Conservation (phyloP, 225 moss, liverwort and hornwort species). For the Ulota crispa region DNA sequence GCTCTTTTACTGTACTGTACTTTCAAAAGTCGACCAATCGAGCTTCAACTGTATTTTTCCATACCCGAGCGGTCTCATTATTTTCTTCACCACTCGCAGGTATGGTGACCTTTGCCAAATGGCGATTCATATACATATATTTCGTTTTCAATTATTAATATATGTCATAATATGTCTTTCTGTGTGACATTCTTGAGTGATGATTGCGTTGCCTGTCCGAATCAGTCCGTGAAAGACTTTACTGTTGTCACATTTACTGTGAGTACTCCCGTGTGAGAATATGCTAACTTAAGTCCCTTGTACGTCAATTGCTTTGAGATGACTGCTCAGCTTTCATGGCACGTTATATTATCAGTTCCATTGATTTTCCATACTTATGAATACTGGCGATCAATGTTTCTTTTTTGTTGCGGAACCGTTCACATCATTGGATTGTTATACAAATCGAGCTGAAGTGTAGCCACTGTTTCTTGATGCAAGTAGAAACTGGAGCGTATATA, state of each 20-base stretch:
- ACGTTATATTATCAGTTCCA: constrained; percentile 1
- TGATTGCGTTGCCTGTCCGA: constrained; percentile 6
- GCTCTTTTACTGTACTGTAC: background rate
- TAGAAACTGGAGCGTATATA: background rate
- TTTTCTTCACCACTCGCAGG: constrained; percentile 14
- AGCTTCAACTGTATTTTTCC: background rate
- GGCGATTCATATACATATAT: background rate
- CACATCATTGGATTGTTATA: background rate
- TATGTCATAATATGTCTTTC: background rate
- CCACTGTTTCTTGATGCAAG: background rate
- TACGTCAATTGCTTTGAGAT: background rate
- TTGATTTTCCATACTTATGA: background rate
- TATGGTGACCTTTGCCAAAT: background rate
- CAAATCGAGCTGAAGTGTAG: background rate
- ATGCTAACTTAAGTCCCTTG: background rate
- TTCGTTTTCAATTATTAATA: background rate
- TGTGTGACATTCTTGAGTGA: background rate
- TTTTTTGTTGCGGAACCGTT: background rate
- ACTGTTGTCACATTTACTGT: background rate
- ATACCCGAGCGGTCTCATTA: background rate
- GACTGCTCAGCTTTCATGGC: background rate
- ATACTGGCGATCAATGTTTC: background rate
- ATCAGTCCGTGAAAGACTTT: constrained; percentile 8
- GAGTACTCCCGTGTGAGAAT: background rate
- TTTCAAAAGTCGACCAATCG: background rate